A percentile compares a stretch with the other conserved stretches of the same genome.
These are phyloP conservation scores for Cyberlindnera amylophila DNA, from an alignment of 805 yeast species.

Conservation along the genomic window DNA sequence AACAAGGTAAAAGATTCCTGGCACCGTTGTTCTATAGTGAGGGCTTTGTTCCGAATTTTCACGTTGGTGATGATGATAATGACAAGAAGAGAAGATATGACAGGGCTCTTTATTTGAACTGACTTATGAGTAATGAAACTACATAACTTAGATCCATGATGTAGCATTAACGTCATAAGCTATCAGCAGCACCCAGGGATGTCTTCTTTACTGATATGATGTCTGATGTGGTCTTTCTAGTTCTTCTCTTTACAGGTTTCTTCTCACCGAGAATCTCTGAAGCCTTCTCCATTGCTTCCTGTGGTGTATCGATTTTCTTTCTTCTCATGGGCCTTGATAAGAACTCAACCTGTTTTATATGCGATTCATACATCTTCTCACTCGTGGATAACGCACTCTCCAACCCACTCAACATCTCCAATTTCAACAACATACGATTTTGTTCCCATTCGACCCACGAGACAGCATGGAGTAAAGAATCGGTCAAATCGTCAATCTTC, in stretches of 20 bases:
- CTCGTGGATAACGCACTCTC: slow-evolving; percentile 16
- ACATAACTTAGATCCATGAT: neutral
- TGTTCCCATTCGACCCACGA: slow-evolving; percentile 27
- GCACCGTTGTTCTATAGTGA: slow-evolving; percentile 21
- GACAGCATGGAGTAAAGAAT: slow-evolving; percentile 23
- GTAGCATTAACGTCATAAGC: neutral
- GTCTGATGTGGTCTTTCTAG: neutral
- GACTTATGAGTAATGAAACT: too few species aligned
- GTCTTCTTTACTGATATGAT: too few species aligned
- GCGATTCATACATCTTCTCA: slow-evolving; percentile 18
- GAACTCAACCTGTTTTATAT: slow-evolving; percentile 6
- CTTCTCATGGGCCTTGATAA: slow-evolving; percentile 1
- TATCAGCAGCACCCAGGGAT: too few species aligned
- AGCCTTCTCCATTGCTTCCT: neutral
- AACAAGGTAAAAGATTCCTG: neutral
- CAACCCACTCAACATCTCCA: slow-evolving; percentile 20
- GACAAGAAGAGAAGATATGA: neutral
- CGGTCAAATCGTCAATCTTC: slow-evolving; percentile 27
- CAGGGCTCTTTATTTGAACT: slow-evolving; percentile 7
- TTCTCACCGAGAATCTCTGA: neutral
- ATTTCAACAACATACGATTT: slow-evolving; percentile 20
- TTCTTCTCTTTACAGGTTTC: neutral
- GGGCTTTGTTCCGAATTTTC: slow-evolving; percentile 11
- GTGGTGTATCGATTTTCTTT: neutral
- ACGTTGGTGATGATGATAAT: slow-evolving; percentile 2